Evolutionary conservation across 108 stramenopile species (phyloP).

Genomic region (Parietichytrium sp.): DNA sequence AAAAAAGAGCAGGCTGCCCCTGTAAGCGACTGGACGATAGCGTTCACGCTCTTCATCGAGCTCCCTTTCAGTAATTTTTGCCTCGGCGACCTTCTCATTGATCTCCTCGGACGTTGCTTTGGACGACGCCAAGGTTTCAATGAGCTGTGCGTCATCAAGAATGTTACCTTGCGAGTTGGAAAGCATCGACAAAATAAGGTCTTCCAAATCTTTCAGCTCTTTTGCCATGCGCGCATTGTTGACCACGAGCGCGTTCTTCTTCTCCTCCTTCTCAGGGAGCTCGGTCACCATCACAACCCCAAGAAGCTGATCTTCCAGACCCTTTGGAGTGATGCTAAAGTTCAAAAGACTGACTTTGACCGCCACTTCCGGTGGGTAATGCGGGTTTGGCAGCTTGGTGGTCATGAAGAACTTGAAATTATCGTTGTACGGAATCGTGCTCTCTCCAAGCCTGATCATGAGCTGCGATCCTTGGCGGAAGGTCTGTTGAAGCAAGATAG

Average conservation of each 20-base stretch:
- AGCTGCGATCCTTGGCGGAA: slow-evolving; percentile 69
- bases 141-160: slow-evolving; percentile 66
- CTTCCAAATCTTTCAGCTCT: slow-evolving; percentile 67
- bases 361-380: slow-evolving; percentile 63
- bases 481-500: slow-evolving; percentile 65
- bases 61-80: slow-evolving; percentile 62
- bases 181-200: slow-evolving; percentile 57
- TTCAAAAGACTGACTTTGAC: slow-evolving; percentile 68
- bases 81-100: slow-evolving; percentile 63
- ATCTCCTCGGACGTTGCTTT: slow-evolving; percentile 64
- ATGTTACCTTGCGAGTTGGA: slow-evolving; percentile 63
- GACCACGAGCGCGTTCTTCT: slow-evolving; percentile 54
- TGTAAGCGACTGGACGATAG: slow-evolving; percentile 66
- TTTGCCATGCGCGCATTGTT: slow-evolving; percentile 66
- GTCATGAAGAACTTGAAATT: slow-evolving; percentile 66
- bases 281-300: slow-evolving; percentile 63
- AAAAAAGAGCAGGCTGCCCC: slow-evolving; percentile 66
- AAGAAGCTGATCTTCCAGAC: slow-evolving; percentile 70
- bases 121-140: slow-evolving; percentile 66
- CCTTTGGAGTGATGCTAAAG: slow-evolving; percentile 67
- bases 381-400: slow-evolving; percentile 70
- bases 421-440: slow-evolving; percentile 67
- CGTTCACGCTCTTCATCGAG: slow-evolving; percentile 59
- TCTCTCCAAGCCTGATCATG: slow-evolving; percentile 71
- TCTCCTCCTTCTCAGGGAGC: slow-evolving; percentile 51